Conservation (phyloP, 1,284 basidiomycete genomes). For the Coniferiporia weirii region DNA sequence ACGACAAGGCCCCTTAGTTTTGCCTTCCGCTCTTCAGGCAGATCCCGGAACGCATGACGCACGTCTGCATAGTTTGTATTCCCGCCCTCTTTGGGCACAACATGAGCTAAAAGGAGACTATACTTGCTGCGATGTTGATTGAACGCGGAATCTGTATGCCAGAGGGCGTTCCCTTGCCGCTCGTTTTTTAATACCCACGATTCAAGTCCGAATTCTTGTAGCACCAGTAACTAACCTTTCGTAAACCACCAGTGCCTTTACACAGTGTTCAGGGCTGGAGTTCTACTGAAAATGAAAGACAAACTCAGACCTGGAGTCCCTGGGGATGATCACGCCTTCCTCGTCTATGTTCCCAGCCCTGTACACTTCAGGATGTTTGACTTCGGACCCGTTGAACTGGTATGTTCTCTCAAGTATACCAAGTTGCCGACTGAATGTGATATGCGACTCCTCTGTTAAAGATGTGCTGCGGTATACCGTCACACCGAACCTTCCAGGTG, state of each 20-base stretch:
- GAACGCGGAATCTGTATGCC: conserved; percentile 26
- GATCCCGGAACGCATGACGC: conserved; percentile 24
- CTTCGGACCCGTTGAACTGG: conserved; percentile 19
- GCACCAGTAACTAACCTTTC: conserved; percentile 11
- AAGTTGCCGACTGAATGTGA: conserved; percentile 24
- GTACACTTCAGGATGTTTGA: conserved; percentile 21
- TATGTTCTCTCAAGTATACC: conserved; percentile 22
- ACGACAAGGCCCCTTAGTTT: conserved; percentile 26
- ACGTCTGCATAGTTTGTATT: conserved; percentile 28
- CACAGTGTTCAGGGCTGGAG: background rate
- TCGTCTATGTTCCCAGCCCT: conserved; percentile 22
- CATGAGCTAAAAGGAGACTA: conserved; percentile 26
- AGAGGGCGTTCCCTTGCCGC: conserved; percentile 22
- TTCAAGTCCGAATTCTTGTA: background rate
- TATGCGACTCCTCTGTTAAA: conserved; percentile 22
- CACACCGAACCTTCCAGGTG: conserved; percentile 22
- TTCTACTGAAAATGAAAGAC: background rate
- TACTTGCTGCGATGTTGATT: conserved; percentile 27
- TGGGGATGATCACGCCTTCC: conserved; percentile 20
- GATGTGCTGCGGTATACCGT: conserved; percentile 26
- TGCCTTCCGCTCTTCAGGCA: conserved; percentile 23
- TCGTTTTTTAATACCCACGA: background rate
- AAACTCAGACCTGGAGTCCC: background rate
- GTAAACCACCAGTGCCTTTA: conserved; percentile 22
- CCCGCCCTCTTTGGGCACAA: conserved; percentile 25